Evolutionary conservation across 805 yeast species (phyloP), one percentile per base, ranked within the genome.

Genomic region (Lipomyces orientalis): DNA sequence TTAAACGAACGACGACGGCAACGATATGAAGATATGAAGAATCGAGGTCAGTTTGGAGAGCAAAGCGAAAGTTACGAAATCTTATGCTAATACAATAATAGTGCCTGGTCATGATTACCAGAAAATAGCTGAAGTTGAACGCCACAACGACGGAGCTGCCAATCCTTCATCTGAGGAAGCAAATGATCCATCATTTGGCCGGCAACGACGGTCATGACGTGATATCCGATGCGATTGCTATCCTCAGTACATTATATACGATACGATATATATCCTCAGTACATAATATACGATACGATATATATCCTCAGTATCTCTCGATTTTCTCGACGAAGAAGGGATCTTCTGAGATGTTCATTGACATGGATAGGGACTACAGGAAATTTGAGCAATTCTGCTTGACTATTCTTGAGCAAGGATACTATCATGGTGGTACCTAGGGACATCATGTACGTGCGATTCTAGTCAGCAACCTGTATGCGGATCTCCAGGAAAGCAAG

Each of bases 161-260:
- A 65, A 62, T 46, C 71, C 71, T 14, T 66, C 70, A 19, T 64
- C 68, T 10, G 71, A 68, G 56, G 71, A 68, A 52, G 60, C 37
- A 10, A 68, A 68, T 54, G 71, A 68, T 58, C 71, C 71, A 4
- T 60, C 70, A 31, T 66, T 59, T 37, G 69, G 65, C 6, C 62
- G 69, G 31, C 43, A 55, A 33, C 64, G 69, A 19, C 19, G 51
- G 60, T n/a, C 7, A 35, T 57, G 60, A 34, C n/a, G 34, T 51
- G 58, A 43, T 43, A 16, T 7, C 16, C 6, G 22, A 43, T 14
- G 10, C 16, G 43, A 37, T 25, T 25, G 29, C 29, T 25, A 25
- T 25, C 29, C 29, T 25, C 29, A 25, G 29, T 25, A 25, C 29
- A 25, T 25, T 25, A 25, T 25, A 25, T 25, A 25, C 29, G 29